Evolutionary conservation across 805 yeast species (phyloP).

Genomic region (Candida nonsorbophila): DNA sequence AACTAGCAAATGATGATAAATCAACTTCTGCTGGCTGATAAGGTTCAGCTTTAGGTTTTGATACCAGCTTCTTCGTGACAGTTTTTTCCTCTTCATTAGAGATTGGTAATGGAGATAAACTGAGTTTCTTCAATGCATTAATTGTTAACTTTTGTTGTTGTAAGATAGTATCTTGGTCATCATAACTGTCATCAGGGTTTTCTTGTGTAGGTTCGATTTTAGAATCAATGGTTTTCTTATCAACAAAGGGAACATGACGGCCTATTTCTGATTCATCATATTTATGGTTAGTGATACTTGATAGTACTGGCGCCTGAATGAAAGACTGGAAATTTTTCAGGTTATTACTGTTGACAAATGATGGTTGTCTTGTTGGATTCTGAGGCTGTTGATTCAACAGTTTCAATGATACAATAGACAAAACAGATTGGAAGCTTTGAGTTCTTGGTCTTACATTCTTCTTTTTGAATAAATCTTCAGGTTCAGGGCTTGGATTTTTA

Average conservation of each 20-base stretch:
- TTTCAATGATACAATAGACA: slow-evolving; percentile 39
- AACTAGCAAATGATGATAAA: slow-evolving; percentile 37
- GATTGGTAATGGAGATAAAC: slow-evolving; percentile 36
- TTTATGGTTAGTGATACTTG: slow-evolving; percentile 28
- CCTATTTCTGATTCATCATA: slow-evolving; percentile 35
- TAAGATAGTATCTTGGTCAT: slow-evolving; percentile 27
- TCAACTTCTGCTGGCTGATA: slow-evolving; percentile 45
- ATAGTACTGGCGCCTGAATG: slow-evolving; percentile 42
- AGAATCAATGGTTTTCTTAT: slow-evolving; percentile 6
- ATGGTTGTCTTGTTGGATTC: background rate
- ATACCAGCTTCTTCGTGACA: background rate
- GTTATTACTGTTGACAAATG: slow-evolving; percentile 2
- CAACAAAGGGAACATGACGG: slow-evolving; percentile 33
- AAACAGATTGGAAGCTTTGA: slow-evolving; percentile 40
- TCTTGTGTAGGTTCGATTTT: slow-evolving; percentile 2
- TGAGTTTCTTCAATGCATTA: slow-evolving; percentile 38
- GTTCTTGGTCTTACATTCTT: slow-evolving; percentile 33
- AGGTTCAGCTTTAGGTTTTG: slow-evolving; percentile 17
- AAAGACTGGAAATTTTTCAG: slow-evolving; percentile 37
- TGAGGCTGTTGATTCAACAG: slow-evolving; percentile 28
- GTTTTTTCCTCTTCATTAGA: slow-evolving; percentile 19
- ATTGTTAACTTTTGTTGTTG: slow-evolving; percentile 39
- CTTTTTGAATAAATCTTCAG: slow-evolving; percentile 23
- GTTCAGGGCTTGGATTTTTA: background rate
- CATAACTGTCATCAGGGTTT: slow-evolving; percentile 16